Percentiles rank a stretch among this genome's conserved stretches.
Evolutionary conservation across 2,329 filamentous ascomycete genomes (phyloP).

Genomic region (Phoma sp.): DNA sequence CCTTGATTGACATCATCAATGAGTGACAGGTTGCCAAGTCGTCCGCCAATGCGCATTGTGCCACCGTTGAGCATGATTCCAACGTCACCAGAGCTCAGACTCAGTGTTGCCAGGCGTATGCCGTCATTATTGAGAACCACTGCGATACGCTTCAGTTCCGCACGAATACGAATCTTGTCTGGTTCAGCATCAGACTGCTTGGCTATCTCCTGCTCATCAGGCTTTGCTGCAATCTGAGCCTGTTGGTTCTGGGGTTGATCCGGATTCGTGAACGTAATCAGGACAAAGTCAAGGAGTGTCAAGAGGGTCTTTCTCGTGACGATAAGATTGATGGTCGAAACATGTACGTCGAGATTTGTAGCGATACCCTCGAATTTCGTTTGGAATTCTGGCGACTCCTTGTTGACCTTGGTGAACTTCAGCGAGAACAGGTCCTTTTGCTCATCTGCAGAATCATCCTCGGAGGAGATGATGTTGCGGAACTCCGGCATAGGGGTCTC

Average conservation of each 20-base stretch:
- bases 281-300: conserved; percentile 90
- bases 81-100: conserved; percentile 89
- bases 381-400: conserved; percentile 90
- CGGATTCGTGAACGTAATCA: conserved; percentile 83
- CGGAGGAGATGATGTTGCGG: conserved; percentile 96
- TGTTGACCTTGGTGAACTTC: conserved; percentile 89
- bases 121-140: conserved; percentile 98
- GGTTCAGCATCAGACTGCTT: conserved; percentile 52
- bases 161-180: conserved; percentile 90
- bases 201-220: conserved; percentile 44
- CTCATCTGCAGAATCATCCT: conserved; percentile 71
- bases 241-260: conserved; percentile 54
- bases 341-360: conserved; percentile 85
- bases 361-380: conserved; percentile 90
- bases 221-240: conserved; percentile 36
- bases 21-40: conserved; percentile 84
- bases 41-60: conserved; percentile 85
- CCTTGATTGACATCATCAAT: conserved; percentile 94
- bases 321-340: conserved; percentile 95
- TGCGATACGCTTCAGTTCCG: conserved; percentile 90
- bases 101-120: conserved; percentile 88
- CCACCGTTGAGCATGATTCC: conserved; percentile 85
- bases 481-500: conserved; percentile 86
- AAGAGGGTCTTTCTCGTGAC: conserved; percentile 92
- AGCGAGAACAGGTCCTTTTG: conserved; percentile 83